Base-by-base conservation (phyloP, 805 yeast genomes). In the Ogataea philodendri region DNA sequence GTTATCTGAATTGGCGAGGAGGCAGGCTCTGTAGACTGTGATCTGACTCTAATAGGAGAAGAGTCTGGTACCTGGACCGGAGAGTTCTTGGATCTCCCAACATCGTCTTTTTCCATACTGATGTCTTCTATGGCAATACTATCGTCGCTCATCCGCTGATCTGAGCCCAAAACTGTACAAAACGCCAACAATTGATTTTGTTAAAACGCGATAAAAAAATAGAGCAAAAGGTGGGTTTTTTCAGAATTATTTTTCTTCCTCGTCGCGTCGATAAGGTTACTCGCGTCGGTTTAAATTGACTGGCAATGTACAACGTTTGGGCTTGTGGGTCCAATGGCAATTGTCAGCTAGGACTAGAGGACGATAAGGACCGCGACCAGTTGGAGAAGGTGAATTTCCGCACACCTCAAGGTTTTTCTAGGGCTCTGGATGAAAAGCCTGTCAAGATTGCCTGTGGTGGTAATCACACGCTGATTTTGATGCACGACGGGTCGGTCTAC, bases 281-380 rank as follows among this genome's bases (percentile, higher is more conserved):
- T 10, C 29, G 29, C 29, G 29, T 16, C 29, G 29, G 13, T 19
- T 10, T 16, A 14, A 15, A 13, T n/a, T 20, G n/a, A 40, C 37
- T 53, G 31, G 26, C n/a, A n/a, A n/a, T n/a, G 22, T 57, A 42
- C 39, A 23, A 5, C 2, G 54, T 78, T 2, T 66, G 69, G 21
- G 66, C 78, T 1, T 78, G 93, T 54, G 97, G 97, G 0, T 87
- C 96, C 2, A 89, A 89, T 59, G 96, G 96, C 2, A 66, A 62
- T 22, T 75, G 57, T 39, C 97, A 89, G 54, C 68, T 89, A 30
- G 94, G 96, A 24, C 55, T 69, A 23, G 70, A 67, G 5, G 60
- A 77, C 44, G 58, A 62, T 22, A 70, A 70, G 1, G 97, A 82
- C 55, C 38, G 62, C 7, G 47, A 56, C 15, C 44, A 32, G 8